Base-by-base conservation (phyloP, 2,329 filamentous ascomycete genomes). In the Penicillium nordicum region DNA sequence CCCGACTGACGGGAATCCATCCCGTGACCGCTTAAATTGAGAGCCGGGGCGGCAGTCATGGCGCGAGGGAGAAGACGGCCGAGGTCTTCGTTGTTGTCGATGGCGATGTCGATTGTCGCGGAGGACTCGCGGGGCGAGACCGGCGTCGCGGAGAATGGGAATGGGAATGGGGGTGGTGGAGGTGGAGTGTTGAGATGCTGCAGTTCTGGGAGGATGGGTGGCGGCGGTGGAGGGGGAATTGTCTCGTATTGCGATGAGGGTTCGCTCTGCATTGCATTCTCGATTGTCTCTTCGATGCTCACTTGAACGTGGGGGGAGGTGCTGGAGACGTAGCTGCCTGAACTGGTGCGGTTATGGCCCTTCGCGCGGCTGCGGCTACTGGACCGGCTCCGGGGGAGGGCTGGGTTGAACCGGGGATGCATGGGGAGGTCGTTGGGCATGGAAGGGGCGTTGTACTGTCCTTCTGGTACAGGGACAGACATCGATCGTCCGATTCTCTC, bases 141-240 rank as follows among this genome's bases (percentile, higher is more conserved):
- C 1, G 64, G 60, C 12, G 63, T 61, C 27, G 62, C 63, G 14
- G 64, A 63, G 21, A 64, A 49, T 8, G 79, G 77, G 11, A 74
- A 68, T n/a, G 78, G 78, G 21, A 74, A 68, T n/a, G 78, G 78
- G 23, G 79, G 79, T 16, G 78, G 79, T 2, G 80, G 79, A 0
- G 82, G 82, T 11, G 82, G 82, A 10, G 71, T 75, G 25, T 79
- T 80, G 16, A 87, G 74, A 68, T 87, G 84, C 65, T 85, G 83
- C 10, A 87, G 76, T 65, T 87, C 82, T 7, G 84, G 82, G 18
- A 87, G 76, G 10, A 85, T 73, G 5, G 82, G 80, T 25, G 62
- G 63, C 8, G 63, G 47, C 36, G 62, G 62, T 1, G 63, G 63
- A 9, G 63, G 64, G 5, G 64, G 63, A 14, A 63, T 65, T 25